Conservation (phyloP, 139 green algal genomes). For the Chlamydomonas schloesseri region DNA sequence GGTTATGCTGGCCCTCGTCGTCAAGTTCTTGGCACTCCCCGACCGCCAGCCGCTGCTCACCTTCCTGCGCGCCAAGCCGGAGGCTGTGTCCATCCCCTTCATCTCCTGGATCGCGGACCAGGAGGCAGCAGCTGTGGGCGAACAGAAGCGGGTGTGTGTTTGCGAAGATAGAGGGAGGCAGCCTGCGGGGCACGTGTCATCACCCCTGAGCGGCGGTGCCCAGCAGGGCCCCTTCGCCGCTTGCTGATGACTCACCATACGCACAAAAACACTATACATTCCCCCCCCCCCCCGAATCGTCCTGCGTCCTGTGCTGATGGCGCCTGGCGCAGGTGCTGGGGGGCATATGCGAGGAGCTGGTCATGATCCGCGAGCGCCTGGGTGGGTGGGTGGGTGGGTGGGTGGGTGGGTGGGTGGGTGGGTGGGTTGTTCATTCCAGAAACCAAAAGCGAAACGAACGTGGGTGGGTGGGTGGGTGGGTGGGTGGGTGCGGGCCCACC, state of each 20-base stretch:
- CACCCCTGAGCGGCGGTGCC: no score
- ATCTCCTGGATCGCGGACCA: conserved; percentile 51
- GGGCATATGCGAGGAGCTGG: conserved; percentile 48
- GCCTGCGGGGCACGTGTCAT: no score
- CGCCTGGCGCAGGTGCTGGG: conserved; percentile 16
- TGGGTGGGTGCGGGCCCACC: no score
- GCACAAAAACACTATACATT: not conserved
- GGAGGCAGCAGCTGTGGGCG: conserved; percentile 40
- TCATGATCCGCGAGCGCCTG: conserved; percentile 25
- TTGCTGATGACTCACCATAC: no score
- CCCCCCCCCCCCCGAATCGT: not conserved
- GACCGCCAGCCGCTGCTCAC: conserved; percentile 13
- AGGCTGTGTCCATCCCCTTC: conserved; percentile 44
- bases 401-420: no score
- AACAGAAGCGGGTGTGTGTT: conserved; percentile 41
- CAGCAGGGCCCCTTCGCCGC: no score
- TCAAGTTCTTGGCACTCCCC: not conserved
- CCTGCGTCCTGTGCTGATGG: not conserved
- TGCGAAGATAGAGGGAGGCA: no score
- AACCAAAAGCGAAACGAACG: not conserved
- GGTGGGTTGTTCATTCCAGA: not conserved
- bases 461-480: no score
- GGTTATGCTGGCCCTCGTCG: conserved; percentile 38
- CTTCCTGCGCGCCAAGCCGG: conserved; percentile 38
- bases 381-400: not conserved